phyloP scores from a whole-genome alignment of 345 rosid genomes.

The Microcos paniculata region DNA sequence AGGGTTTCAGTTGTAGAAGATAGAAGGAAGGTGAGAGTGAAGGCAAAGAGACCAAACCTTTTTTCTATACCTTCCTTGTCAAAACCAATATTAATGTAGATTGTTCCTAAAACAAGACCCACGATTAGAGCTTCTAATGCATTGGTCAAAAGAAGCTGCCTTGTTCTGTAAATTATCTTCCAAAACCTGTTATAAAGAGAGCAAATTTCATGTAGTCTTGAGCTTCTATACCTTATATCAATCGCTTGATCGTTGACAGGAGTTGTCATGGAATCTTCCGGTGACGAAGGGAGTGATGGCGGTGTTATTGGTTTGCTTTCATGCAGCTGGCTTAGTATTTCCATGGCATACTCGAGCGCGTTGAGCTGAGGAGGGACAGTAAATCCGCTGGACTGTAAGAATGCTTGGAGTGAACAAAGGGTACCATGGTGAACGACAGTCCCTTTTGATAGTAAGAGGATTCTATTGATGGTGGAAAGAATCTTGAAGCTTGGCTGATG shows the following conservation, averaged over 20 bases:
- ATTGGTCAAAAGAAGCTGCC: constrained; percentile 79
- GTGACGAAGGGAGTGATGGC: constrained; percentile 21
- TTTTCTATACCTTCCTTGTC: constrained; percentile 73
- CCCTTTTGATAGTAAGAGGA: constrained; percentile 74
- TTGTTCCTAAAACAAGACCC: constrained; percentile 91
- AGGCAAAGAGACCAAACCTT: constrained; percentile 86
- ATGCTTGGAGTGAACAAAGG: constrained; percentile 49
- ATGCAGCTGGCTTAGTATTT: constrained; percentile 59
- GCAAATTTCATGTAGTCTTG: constrained; percentile 60
- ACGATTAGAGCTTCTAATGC: constrained; percentile 78
- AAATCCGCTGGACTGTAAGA: constrained; percentile 58
- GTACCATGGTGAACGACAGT: constrained; percentile 73
- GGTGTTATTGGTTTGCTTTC: constrained; percentile 29
- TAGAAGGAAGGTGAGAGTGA: constrained; percentile 91
- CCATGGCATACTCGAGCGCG: constrained; percentile 87
- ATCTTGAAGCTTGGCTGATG: constrained; percentile 97
- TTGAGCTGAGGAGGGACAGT: constrained; percentile 87
- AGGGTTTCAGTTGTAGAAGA: constrained; percentile 94
- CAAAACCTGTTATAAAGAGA: constrained; percentile 60
- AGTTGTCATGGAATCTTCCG: neutral
- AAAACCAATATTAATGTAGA: constrained; percentile 73
- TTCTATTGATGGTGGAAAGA: constrained; percentile 59
- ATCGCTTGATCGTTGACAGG: constrained; percentile 2
- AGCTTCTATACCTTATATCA: constrained; percentile 42
- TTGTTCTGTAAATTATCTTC: constrained; percentile 85